Conservation (phyloP, 371 early-diverging fungal species). For the Mortierella sp. region DNA sequence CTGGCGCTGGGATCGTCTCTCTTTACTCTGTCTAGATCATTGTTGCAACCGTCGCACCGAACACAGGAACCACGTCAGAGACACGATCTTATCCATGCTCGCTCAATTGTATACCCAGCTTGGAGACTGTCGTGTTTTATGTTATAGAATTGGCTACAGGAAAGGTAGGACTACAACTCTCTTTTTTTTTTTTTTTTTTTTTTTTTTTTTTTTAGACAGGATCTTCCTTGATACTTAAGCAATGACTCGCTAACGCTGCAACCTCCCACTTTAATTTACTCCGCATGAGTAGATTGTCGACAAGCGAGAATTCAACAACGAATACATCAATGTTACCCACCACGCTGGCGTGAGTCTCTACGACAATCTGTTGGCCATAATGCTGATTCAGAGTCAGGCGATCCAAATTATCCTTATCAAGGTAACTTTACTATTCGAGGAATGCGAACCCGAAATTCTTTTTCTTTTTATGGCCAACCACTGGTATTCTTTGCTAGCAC, state of each 20-base stretch:
- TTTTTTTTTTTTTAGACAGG: background rate
- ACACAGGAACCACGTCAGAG: constrained; percentile 40
- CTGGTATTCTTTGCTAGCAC: background rate
- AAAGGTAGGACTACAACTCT: constrained; percentile 41
- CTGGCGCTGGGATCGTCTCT: no score
- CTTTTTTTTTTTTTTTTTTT: no score
- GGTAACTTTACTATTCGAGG: constrained; percentile 44
- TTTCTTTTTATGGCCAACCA: background rate
- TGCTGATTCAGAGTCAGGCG: constrained; percentile 69
- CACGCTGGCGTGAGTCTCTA: constrained; percentile 71
- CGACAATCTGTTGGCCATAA: constrained; percentile 62
- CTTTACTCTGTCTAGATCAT: constrained; percentile 24
- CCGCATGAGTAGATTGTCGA: constrained; percentile 57
- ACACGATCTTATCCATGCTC: constrained; percentile 57
- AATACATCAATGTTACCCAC: constrained; percentile 65
- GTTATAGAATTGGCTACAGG: constrained; percentile 63
- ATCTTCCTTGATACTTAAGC: background rate
- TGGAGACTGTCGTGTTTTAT: constrained; percentile 68
- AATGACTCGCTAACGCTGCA: constrained; percentile 1
- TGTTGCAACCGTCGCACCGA: constrained; percentile 42
- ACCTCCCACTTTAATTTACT: background rate
- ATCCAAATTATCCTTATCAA: constrained; percentile 67
- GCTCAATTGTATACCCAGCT: constrained; percentile 51
- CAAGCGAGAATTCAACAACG: constrained; percentile 57
- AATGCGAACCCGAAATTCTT: constrained; percentile 20